Evolutionary conservation across 495 filamentous ascomycete genomes (phyloP).

Genomic region (Aspergillus olivimuriae): DNA sequence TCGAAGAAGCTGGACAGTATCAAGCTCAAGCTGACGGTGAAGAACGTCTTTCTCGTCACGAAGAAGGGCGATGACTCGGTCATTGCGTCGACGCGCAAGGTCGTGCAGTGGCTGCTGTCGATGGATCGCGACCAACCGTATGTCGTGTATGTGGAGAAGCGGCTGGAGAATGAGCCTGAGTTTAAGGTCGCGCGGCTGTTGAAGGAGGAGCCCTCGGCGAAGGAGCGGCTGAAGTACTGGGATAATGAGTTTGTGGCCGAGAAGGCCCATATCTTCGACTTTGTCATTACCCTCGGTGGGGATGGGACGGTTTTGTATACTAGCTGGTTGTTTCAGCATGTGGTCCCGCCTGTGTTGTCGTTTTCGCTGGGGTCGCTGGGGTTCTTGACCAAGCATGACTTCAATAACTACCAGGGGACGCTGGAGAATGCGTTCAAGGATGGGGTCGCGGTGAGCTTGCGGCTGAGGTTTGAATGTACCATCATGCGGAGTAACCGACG

Average conservation of each 20-base stretch:
- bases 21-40: conserved; percentile 70
- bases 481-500: conserved; percentile 73
- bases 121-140: conserved; percentile 62
- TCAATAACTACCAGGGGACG: conserved; percentile 61
- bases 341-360: conserved; percentile 88
- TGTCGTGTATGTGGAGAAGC: conserved; percentile 73
- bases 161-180: conserved; percentile 56
- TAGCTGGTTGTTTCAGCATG: conserved; percentile 94
- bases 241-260: conserved; percentile 66
- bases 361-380: conserved; percentile 89
- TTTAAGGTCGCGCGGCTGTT: conserved; percentile 66
- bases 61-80: conserved; percentile 81
- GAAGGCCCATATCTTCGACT: conserved; percentile 84
- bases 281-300: conserved; percentile 89
- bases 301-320: conserved; percentile 95
- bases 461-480: conserved; percentile 88
- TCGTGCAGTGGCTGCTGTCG: conserved; percentile 81
- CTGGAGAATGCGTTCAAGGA: conserved; percentile 68
- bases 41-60: conserved; percentile 79
- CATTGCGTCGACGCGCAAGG: conserved; percentile 69
- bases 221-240: conserved; percentile 72
- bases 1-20: conserved; percentile 78
- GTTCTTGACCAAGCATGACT: conserved; percentile 96
- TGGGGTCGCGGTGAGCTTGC: conserved; percentile 81
- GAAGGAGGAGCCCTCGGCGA: conserved; percentile 46